A percentile compares a stretch with the other conserved stretches of the same genome.
Conservation (phyloP, 345 rosid genomes). For the Citrus cavaleriei region DNA sequence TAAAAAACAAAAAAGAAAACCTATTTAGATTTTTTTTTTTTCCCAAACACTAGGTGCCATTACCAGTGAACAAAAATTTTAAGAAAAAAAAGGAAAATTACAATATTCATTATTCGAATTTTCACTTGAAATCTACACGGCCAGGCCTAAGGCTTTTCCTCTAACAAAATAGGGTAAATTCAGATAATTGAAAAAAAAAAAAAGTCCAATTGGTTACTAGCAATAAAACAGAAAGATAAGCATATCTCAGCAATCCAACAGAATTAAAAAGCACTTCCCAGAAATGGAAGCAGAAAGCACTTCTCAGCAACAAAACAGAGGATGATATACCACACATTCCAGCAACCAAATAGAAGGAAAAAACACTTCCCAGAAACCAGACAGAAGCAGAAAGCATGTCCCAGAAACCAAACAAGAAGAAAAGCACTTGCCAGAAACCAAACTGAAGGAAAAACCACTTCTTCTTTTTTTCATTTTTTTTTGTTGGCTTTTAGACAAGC, state of each 20-base stretch:
- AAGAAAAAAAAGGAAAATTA: no score
- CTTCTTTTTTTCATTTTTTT: no score
- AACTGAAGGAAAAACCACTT: not conserved
- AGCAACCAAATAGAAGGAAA: not conserved
- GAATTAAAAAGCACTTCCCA: not conserved
- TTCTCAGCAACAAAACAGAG: not conserved
- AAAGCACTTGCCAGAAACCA: not conserved
- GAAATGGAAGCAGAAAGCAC: not conserved
- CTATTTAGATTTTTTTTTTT: not conserved
- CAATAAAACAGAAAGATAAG: no score
- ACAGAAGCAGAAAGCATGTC: not conserved
- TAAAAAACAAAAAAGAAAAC: not conserved
- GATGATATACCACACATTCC: not conserved
- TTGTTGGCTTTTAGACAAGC: no score
- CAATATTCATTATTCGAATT: no score
- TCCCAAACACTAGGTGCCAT: no score
- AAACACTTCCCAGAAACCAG: not conserved
- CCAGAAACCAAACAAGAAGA: not conserved
- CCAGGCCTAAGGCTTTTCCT: no score
- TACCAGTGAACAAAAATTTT: not conserved
- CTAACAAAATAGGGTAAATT: no score
- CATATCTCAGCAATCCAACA: not conserved
- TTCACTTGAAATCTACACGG: no score
- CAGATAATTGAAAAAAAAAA: no score
- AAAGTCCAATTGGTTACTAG: no score